Evolutionary conservation across 163 green algal species (phyloP).

Genomic region (Scenedesmus sp.): DNA sequence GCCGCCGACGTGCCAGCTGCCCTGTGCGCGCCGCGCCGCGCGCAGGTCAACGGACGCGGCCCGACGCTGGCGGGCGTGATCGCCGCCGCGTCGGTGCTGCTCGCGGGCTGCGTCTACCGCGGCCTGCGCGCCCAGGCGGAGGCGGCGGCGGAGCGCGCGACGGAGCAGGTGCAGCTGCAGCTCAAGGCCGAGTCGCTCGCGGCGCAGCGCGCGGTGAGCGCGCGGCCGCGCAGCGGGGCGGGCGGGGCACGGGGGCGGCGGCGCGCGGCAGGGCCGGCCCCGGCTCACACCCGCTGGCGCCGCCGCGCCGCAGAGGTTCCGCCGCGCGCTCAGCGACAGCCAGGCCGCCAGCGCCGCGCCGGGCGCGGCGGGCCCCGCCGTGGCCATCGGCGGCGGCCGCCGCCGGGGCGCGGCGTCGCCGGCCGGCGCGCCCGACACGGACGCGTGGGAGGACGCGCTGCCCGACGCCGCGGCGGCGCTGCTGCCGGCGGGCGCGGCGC

Average conservation of each 20-base stretch:
- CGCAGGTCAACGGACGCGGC: not conserved
- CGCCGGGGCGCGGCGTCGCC: not conserved
- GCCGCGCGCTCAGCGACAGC: conserved; percentile 7
- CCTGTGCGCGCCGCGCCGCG: too few relatives aligned
- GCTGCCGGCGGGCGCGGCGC: not conserved
- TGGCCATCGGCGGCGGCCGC: not conserved
- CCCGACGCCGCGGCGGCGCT: not conserved
- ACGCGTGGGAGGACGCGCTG: conserved; percentile 29
- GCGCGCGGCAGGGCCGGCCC: too few relatives aligned
- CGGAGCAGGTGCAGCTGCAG: conserved; percentile 33
- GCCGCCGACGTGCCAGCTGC: too few relatives aligned
- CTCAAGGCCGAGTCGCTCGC: conserved; percentile 28
- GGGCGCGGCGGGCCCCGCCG: not conserved
- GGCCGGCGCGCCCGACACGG: not conserved
- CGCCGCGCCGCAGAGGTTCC: conserved; percentile 36
- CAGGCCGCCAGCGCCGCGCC: not conserved
- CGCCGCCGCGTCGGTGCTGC: conserved; percentile 20
- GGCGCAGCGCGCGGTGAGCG: conserved; percentile 36
- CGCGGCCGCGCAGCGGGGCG: too few relatives aligned
- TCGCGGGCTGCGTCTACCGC: conserved; percentile 9
- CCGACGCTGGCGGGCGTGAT: conserved; percentile 27
- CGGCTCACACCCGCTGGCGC: too few relatives aligned
- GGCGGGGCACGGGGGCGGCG: too few relatives aligned
- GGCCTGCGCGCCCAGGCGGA: conserved; percentile 15
- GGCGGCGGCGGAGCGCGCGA: conserved; percentile 8